Percentiles rank a stretch among this genome's conserved stretches.
Conservation (phyloP, 2,329 filamentous ascomycete genomes). For the Botrytis aclada region DNA sequence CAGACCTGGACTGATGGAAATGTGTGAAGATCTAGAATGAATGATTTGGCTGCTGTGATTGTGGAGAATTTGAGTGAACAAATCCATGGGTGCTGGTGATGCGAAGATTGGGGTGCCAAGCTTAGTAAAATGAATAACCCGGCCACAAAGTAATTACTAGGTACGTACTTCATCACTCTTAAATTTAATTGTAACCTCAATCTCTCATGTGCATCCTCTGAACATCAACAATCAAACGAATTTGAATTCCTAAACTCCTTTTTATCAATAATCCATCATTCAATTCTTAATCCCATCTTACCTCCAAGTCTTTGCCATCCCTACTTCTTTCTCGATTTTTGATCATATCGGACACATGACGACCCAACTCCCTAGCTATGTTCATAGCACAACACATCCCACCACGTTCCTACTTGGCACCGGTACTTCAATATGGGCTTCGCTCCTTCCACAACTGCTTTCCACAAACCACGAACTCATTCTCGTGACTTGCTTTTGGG, state of each 20-base stretch:
- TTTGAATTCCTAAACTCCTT: background rate
- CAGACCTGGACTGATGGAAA: background rate
- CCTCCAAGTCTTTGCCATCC: background rate
- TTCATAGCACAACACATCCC: background rate
- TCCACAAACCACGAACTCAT: slow-evolving; percentile 40
- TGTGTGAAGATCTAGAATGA: background rate
- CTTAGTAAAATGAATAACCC: background rate
- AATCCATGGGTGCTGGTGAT: background rate
- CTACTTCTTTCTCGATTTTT: too few relatives aligned
- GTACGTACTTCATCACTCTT: too few relatives aligned
- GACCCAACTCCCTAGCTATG: background rate
- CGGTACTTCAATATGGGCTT: background rate
- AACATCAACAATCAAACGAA: background rate
- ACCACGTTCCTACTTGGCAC: slow-evolving; percentile 14
- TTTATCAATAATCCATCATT: background rate
- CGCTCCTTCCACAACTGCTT: slow-evolving; percentile 9
- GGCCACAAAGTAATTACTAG: background rate
- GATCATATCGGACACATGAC: background rate
- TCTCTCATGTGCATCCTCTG: background rate
- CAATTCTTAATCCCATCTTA: background rate
- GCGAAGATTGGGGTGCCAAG: too few relatives aligned
- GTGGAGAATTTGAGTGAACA: background rate
- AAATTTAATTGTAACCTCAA: background rate
- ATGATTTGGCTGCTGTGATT: background rate
- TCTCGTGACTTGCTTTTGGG: slow-evolving; percentile 82